phyloP scores from a whole-genome alignment of 371 early-diverging fungal genomes.

The Fennellomyces sp. region DNA sequence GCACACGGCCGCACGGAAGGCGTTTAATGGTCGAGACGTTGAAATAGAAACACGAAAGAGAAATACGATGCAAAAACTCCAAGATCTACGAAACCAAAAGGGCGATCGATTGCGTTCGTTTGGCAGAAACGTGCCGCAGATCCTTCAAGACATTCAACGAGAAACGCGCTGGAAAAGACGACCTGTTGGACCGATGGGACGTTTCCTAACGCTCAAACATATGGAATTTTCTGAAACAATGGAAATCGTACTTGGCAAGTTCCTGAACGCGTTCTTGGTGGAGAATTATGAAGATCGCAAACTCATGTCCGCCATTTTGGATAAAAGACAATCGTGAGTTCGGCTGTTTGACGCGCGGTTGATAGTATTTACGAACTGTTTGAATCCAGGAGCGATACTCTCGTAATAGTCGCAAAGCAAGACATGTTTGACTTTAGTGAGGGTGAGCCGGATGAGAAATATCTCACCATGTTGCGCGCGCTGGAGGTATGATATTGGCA shows the following conservation, averaged over 20 bases:
- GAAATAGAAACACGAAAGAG: neutral
- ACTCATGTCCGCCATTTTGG: constrained; percentile 55
- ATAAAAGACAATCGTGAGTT: constrained; percentile 42
- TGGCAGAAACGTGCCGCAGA: constrained; percentile 70
- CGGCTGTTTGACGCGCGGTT: neutral
- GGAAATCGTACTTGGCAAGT: constrained; percentile 73
- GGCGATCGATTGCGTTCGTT: constrained; percentile 71
- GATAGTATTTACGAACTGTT: neutral
- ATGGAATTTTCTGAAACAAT: constrained; percentile 67
- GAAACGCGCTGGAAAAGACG: constrained; percentile 58
- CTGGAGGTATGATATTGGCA: constrained; percentile 49
- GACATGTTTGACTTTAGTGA: constrained; percentile 71
- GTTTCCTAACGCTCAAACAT: constrained; percentile 66
- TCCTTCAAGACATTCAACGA: constrained; percentile 63
- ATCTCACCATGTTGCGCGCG: constrained; percentile 70
- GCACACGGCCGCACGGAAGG: constrained; percentile 7
- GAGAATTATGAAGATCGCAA: constrained; percentile 70
- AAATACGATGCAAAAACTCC: neutral
- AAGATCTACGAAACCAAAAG: constrained; percentile 53
- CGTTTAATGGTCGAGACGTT: neutral
- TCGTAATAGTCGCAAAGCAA: constrained; percentile 63
- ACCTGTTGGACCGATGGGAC: constrained; percentile 90
- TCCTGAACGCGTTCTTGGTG: constrained; percentile 79
- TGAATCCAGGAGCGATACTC: neutral
- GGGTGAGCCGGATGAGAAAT: constrained; percentile 72